Conservation (phyloP, 495 filamentous ascomycete genomes). For the Xylaria palmicola region DNA sequence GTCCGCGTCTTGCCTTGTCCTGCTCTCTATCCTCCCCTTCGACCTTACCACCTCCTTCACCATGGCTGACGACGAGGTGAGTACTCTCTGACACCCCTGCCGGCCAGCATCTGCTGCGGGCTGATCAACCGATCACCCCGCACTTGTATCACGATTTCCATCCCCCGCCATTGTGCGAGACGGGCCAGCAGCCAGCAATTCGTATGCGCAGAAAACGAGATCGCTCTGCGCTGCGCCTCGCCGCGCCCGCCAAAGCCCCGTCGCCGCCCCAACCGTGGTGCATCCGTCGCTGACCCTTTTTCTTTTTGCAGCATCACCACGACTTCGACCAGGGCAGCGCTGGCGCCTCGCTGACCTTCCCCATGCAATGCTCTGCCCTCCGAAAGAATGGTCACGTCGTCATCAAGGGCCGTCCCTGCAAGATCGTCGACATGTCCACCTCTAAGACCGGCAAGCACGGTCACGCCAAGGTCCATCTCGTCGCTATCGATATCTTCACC, state of each 20-base stretch:
- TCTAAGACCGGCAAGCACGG: constrained; percentile 99
- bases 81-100: constrained; percentile 13
- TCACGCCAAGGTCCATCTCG: constrained; percentile 98
- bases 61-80: constrained; percentile 63
- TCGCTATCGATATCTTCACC: constrained; percentile 98
- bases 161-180: constrained; percentile 13
- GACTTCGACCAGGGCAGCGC: constrained; percentile 91
- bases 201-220: neutral
- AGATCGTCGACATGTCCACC: constrained; percentile 99
- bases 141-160: constrained; percentile 22
- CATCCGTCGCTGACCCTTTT: constrained; percentile 24
- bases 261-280: constrained; percentile 8
- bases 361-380: constrained; percentile 99
- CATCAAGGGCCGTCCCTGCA: constrained; percentile 98
- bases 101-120: constrained; percentile 11
- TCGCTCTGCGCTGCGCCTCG: constrained; percentile 11
- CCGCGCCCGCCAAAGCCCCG: constrained; percentile 3
- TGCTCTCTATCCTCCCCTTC: constrained; percentile 21
- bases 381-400: constrained; percentile 98
- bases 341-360: constrained; percentile 89
- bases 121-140: constrained; percentile 22
- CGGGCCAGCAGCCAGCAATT: neutral
- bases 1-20: neutral
- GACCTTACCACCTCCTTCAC: constrained; percentile 46
- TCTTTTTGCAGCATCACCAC: constrained; percentile 69